Base-by-base conservation (phyloP, 768 basidiomycete species). In the Termitomyces sp. region DNA sequence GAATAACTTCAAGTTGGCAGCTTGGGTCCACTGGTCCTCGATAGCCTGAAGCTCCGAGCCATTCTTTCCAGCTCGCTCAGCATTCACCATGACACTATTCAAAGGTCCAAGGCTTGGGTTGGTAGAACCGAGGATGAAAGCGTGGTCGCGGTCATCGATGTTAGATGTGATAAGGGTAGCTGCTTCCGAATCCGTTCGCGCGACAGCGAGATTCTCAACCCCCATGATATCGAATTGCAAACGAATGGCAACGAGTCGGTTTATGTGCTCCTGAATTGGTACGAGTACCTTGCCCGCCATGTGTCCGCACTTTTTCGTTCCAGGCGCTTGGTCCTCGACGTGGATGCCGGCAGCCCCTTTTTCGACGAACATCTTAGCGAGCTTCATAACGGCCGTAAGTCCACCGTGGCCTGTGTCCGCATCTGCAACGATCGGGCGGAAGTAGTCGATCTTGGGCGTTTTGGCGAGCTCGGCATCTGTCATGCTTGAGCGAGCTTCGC, bases 141-240 rank as follows among this genome's bases (percentile, higher is more conserved):
- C 74, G 60, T 99, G 97, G 75, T 99, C 97, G n/a, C 97, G 86
- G 62, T 87, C 84, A 70, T 99, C 97, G 57, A 99, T 91, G 73
- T 98, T 98, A 60, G 91, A 88, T 35, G 94, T 90, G 75, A 98
- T 91, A 65, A 99, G 83, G 2, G 97, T 98, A 1, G 97, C 96
- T 5, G 97, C 96, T 70, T 98, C 96, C 4, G 95, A 95, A 68
- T 98, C 96, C 3, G 97, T 98, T 52, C 97, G 85, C 7, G 94
- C 90, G 67, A 99, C 81, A 64, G 90, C 83, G 61, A 98, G 82
- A 72, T 97, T 98, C 64, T 91, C 89, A 44, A 97, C 94, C 52
- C 96, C 95, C 94, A 98, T 95, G 67, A 99, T 91, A 68, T 98
- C 97, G 67, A 88, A 98, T 73, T 98, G 97, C 41, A 98, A 80